Evolutionary conservation across 2,329 filamentous ascomycete species (phyloP).

Genomic region (Penicillium crustosum): DNA sequence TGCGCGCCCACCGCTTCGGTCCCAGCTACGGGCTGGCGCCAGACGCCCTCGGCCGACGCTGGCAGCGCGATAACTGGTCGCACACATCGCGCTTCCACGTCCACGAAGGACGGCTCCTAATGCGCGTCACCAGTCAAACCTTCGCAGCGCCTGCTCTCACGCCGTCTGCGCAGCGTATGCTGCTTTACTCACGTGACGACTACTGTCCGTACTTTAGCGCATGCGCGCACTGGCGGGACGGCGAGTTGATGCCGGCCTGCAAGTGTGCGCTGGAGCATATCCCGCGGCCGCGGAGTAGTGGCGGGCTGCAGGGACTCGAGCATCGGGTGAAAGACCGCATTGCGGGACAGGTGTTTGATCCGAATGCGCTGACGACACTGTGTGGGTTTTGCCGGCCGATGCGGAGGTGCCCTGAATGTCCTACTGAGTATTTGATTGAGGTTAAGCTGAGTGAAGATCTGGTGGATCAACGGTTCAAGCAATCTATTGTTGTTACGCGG

Average conservation of each 20-base stretch:
- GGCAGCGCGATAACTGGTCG: conserved; percentile 56
- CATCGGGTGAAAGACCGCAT: conserved; percentile 42
- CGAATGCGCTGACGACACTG: conserved; percentile 49
- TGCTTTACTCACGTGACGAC: conserved; percentile 61
- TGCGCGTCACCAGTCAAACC: conserved; percentile 57
- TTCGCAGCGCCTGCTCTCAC: conserved; percentile 56
- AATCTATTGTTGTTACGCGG: conserved; percentile 60
- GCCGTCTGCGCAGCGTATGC: conserved; percentile 52
- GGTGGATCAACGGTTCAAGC: conserved; percentile 52
- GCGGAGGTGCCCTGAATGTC: conserved; percentile 61
- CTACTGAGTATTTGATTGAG: conserved; percentile 63
- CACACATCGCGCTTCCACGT: conserved; percentile 57
- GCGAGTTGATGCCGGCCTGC: conserved; percentile 58
- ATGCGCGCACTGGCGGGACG: conserved; percentile 63
- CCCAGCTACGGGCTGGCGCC: conserved; percentile 50
- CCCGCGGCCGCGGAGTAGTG: conserved; percentile 44
- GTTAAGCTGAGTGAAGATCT: conserved; percentile 60
- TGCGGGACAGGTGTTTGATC: conserved; percentile 29
- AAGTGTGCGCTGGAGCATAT: conserved; percentile 63
- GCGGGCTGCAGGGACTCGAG: conserved; percentile 43
- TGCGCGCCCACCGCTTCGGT: conserved; percentile 51
- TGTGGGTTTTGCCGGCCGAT: conserved; percentile 60
- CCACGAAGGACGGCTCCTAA: conserved; percentile 54
- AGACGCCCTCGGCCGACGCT: conserved; percentile 53
- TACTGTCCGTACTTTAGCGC: conserved; percentile 63